phyloP scores from a whole-genome alignment of 2,329 filamentous ascomycete species.

The Capronia americana region DNA sequence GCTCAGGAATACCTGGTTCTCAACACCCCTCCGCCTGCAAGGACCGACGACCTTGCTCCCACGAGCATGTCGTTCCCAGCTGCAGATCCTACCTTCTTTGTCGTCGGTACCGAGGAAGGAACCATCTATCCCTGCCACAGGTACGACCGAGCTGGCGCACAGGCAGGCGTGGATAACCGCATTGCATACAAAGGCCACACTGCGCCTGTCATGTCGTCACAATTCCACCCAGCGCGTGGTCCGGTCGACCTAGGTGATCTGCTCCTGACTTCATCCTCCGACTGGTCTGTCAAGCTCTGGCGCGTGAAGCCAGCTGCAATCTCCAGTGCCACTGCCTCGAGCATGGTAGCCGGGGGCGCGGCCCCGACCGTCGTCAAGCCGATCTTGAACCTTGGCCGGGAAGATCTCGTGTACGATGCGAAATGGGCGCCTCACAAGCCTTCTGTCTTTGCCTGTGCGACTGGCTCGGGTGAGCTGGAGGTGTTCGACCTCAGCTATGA shows the following conservation, averaged over 20 bases:
- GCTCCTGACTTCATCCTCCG: slow-evolving; percentile 87
- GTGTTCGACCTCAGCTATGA: slow-evolving; percentile 94
- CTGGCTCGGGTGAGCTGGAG: slow-evolving; percentile 89
- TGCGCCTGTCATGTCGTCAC: slow-evolving; percentile 92
- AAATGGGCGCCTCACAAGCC: slow-evolving; percentile 94
- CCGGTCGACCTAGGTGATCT: slow-evolving; percentile 94
- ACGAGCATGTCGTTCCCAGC: slow-evolving; percentile 94
- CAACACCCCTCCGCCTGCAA: slow-evolving; percentile 81
- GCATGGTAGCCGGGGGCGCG: slow-evolving; percentile 42
- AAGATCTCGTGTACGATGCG: slow-evolving; percentile 96
- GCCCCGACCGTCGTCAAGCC: slow-evolving; percentile 66
- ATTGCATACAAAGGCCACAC: slow-evolving; percentile 89
- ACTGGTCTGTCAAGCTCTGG: slow-evolving; percentile 98
- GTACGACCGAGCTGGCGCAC: slow-evolving; percentile 95
- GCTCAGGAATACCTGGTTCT: slow-evolving; percentile 93
- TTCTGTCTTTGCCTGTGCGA: slow-evolving; percentile 91
- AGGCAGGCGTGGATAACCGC: slow-evolving; percentile 89
- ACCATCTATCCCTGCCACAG: slow-evolving; percentile 95
- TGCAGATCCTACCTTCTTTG: slow-evolving; percentile 95
- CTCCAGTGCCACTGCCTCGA: slow-evolving; percentile 53
- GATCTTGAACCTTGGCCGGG: slow-evolving; percentile 86
- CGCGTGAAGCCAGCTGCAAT: slow-evolving; percentile 70
- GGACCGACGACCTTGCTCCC: slow-evolving; percentile 92
- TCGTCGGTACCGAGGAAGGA: slow-evolving; percentile 95
- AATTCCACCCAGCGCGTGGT: slow-evolving; percentile 91